A percentile compares a stretch with the other conserved stretches of the same genome.
These are phyloP conservation scores for Coprinopsis strossmayeri DNA, from an alignment of 768 basidiomycete species.

Conservation along the genomic window DNA sequence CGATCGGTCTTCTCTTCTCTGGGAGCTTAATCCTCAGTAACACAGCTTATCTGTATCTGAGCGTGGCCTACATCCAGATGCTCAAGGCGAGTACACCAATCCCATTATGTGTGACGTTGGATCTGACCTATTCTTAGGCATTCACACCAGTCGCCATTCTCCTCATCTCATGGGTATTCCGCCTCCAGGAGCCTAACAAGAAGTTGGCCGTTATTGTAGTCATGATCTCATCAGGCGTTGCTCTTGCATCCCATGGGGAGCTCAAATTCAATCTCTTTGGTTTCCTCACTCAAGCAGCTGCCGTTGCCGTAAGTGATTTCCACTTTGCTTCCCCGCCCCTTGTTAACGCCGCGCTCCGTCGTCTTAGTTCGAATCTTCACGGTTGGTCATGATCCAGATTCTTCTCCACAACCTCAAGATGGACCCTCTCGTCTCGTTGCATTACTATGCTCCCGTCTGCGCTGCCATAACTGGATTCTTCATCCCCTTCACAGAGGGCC, in stretches of 20 bases:
- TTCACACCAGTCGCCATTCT: constrained; percentile 88
- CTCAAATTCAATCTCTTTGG: constrained; percentile 79
- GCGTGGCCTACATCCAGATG: constrained; percentile 96
- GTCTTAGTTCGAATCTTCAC: constrained; percentile 80
- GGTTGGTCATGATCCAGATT: constrained; percentile 94
- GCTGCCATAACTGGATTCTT: constrained; percentile 81
- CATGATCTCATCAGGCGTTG: constrained; percentile 89
- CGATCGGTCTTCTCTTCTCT: constrained; percentile 90
- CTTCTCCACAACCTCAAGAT: constrained; percentile 94
- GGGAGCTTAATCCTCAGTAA: constrained; percentile 88
- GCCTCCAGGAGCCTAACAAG: constrained; percentile 81
- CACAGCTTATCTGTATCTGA: constrained; percentile 87
- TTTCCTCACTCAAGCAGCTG: constrained; percentile 82
- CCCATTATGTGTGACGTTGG: background rate
- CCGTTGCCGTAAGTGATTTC: constrained; percentile 64
- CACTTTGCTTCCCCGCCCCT: background rate
- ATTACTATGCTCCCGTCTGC: constrained; percentile 97
- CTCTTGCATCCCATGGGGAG: constrained; percentile 86
- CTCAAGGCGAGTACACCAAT: constrained; percentile 50
- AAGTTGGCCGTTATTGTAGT: constrained; percentile 77
- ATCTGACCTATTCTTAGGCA: constrained; percentile 42
- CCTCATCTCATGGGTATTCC: constrained; percentile 88
- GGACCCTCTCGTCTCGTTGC: constrained; percentile 92
- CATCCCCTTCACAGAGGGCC: constrained; percentile 89
- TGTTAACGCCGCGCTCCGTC: background rate